These are phyloP conservation scores for Calendula officinalis DNA, from an alignment of 129 eudicot species.

Conservation along the genomic window DNA sequence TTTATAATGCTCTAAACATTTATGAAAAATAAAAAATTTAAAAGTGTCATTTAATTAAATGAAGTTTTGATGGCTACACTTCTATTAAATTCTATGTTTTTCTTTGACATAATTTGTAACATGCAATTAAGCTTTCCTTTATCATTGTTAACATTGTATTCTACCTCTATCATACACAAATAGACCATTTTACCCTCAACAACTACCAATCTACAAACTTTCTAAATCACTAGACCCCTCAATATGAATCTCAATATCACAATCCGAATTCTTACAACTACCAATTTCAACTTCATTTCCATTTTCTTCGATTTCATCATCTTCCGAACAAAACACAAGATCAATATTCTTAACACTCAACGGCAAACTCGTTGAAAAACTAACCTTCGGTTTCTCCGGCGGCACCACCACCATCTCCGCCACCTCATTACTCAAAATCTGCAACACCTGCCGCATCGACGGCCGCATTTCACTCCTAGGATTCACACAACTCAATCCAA, in stretches of 20 bases:
- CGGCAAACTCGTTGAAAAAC: conserved; percentile 55
- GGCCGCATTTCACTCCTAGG: conserved; percentile 73
- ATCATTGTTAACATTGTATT: no score
- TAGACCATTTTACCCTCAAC: no score
- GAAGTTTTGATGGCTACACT: no score
- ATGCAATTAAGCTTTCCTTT: no score
- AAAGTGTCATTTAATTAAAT: no score
- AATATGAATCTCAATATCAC: conserved; percentile 12
- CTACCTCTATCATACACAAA: no score
- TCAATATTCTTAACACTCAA: conserved; percentile 53
- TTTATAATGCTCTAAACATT: no score
- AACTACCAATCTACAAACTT: background rate
- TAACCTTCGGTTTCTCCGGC: conserved; percentile 52
- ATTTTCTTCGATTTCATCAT: conserved; percentile 37
- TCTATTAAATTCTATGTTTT: no score
- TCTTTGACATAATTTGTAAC: no score
- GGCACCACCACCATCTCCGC: conserved; percentile 56
- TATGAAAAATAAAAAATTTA: no score
- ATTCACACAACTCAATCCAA: conserved; percentile 84
- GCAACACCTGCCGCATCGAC: conserved; percentile 74
- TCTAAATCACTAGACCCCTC: conserved; percentile 3
- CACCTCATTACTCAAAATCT: conserved; percentile 58
- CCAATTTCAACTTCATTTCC: conserved; percentile 17
- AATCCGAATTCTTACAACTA: conserved; percentile 11
- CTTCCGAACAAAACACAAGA: conserved; percentile 30